A percentile compares a stretch with the other conserved stretches of the same genome.
Evolutionary conservation across 768 basidiomycete genomes (phyloP).

Genomic region (Infundibulicybe gibba): DNA sequence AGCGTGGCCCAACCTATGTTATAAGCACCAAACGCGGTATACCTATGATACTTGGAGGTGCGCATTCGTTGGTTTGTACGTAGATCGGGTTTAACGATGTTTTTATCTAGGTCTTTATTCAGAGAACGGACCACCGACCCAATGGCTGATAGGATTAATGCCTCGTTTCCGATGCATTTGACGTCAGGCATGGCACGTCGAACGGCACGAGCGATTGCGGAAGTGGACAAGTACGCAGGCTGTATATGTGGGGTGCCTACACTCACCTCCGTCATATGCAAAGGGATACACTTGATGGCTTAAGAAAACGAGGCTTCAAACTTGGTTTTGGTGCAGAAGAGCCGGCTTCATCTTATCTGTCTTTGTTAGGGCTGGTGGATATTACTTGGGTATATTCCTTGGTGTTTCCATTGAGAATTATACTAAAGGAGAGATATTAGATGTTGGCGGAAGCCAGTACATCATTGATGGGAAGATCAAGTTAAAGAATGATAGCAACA

Average conservation of each 20-base stretch:
- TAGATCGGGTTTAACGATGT: neutral
- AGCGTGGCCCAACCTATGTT: slow-evolving; percentile 51
- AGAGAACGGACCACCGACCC: slow-evolving; percentile 41
- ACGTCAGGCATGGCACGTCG: slow-evolving; percentile 14
- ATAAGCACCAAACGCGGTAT: slow-evolving; percentile 40
- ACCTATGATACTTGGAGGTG: slow-evolving; percentile 21
- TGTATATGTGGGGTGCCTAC: neutral
- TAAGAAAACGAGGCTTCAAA: slow-evolving; percentile 44
- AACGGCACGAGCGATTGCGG: slow-evolving; percentile 16
- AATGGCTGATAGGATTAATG: slow-evolving; percentile 45
- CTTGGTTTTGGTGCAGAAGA: slow-evolving; percentile 34
- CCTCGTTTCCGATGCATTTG: slow-evolving; percentile 34
- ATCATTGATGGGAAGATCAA: slow-evolving; percentile 59
- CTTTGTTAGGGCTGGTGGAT: slow-evolving; percentile 30
- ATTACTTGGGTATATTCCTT: slow-evolving; percentile 27
- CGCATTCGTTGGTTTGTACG: neutral
- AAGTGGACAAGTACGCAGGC: slow-evolving; percentile 29
- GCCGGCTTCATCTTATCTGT: slow-evolving; percentile 30
- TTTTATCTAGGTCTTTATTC: slow-evolving; percentile 27
- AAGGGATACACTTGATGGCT: slow-evolving; percentile 31
- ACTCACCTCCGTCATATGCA: neutral
- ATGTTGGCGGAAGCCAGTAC: slow-evolving; percentile 46
- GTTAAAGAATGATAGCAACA: slow-evolving; percentile 46
- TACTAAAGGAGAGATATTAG: slow-evolving; percentile 5
- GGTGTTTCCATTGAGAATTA: neutral